Evolutionary conservation across 2,329 filamentous ascomycete species (phyloP), one percentile per base, ranked within the genome.

Genomic region (Aotearoamyces nothofagi): DNA sequence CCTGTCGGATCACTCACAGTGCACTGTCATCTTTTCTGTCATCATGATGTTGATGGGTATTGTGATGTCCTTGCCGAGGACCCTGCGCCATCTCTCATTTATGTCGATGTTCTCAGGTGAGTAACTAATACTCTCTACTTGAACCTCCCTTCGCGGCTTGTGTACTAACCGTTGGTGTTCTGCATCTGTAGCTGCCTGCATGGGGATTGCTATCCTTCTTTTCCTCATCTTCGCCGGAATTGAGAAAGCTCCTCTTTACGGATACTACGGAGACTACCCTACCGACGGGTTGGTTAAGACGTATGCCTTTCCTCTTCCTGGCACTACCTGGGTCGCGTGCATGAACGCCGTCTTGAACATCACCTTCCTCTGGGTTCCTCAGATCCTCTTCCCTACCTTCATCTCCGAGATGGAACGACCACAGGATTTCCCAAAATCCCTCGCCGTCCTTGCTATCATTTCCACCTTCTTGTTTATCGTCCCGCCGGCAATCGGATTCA

Each of bases 331-430:
- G 47, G 55, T 64, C 5, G 49, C 43, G 1, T 58, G 55, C 40
- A 56, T 63, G 54, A 63, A 63, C 30, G 60, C 60, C 9, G 58
- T 62, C 1, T 39, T 63, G 9, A 63, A 60, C 37, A 58, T 60
- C 35, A 60, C 57, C 10, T 63, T 61, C 40, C 47, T 61, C 25
- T 63, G 58, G 58, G 57, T 62, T 1, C 58, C 60, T 2, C 60
- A 64, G 34, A 63, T 63, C 32, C 52, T 63, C 15, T 63, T 64
- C 43, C 60, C 60, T 2, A 58, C 56, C 9, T 64, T 64, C 44
- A 63, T 64, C 44, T 40, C 58, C 17, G 60, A 64, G 36, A 62
- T 62, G 58, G 54, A 62, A 33, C 44, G 42, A 9, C 60, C 60
- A 1, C 53, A 63, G 26, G 60, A 64, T 42, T 63, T 63, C 43